Evolutionary conservation across 352 stramenopile genomes (phyloP).

Genomic region (Globisporangium okanoganense): DNA sequence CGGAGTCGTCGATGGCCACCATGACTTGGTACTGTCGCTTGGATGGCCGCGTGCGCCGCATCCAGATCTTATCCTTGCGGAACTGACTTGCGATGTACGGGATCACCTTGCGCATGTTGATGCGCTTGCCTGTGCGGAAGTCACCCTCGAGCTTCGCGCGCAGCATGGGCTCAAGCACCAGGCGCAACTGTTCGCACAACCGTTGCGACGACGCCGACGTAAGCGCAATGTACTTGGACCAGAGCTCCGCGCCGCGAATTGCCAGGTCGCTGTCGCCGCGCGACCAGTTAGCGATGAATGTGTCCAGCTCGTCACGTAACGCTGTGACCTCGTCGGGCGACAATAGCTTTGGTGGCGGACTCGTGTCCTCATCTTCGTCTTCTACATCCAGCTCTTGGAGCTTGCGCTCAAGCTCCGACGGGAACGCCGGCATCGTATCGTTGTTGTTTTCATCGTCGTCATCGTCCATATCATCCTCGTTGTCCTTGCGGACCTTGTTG

Average conservation of each 20-base stretch:
- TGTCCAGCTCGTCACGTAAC: constrained; percentile 76
- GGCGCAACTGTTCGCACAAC: constrained; percentile 97
- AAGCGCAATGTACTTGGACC: constrained; percentile 91
- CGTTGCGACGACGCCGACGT: constrained; percentile 91
- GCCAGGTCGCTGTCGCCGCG: constrained; percentile 30
- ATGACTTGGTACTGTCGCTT: constrained; percentile 99
- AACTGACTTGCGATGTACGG: constrained; percentile 99
- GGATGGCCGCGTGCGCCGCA: constrained; percentile 97
- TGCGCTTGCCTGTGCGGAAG: constrained; percentile 99
- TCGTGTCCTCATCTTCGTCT: constrained; percentile 29
- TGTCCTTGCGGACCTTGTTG: constrained; percentile 12
- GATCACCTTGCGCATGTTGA: constrained; percentile 99
- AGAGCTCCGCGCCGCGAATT: constrained; percentile 72
- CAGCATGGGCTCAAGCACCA: constrained; percentile 98
- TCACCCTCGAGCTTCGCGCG: constrained; percentile 97
- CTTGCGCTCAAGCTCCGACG: constrained; percentile 32
- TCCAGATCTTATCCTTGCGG: constrained; percentile 99
- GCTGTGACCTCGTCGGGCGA: constrained; percentile 63
- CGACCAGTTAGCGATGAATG: constrained; percentile 68
- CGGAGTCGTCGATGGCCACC: constrained; percentile 99
- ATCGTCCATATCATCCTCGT: constrained; percentile 32
- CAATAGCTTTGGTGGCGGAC: constrained; percentile 38
- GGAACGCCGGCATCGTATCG: constrained; percentile 24
- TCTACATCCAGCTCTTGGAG: constrained; percentile 25
- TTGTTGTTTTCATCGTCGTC: constrained; percentile 28